Conservation (phyloP, 1,284 basidiomycete genomes). For the Irpex sp. region DNA sequence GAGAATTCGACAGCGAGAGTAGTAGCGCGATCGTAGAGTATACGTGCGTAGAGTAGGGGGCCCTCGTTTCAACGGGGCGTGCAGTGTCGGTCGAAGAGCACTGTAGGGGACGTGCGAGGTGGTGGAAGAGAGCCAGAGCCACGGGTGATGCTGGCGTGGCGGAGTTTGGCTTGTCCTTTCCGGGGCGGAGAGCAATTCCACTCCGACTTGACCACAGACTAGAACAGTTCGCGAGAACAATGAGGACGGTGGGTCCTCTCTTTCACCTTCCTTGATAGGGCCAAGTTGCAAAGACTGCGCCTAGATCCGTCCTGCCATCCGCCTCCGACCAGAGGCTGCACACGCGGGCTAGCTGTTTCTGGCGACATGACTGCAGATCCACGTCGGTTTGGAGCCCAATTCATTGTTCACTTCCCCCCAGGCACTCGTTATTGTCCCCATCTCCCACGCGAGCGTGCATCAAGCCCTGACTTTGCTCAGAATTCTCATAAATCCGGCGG, state of each 20-base stretch:
- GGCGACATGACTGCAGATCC: constrained; percentile 1
- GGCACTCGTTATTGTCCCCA: neutral
- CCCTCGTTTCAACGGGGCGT: constrained; percentile 4
- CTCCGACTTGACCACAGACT: neutral
- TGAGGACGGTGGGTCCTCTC: neutral
- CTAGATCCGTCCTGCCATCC: neutral
- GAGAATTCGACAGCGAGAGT: constrained; percentile 33
- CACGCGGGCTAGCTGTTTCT: neutral
- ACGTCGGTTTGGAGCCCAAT: neutral
- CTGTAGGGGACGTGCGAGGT: constrained; percentile 6
- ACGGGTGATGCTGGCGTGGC: constrained; percentile 5
- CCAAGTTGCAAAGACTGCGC: neutral
- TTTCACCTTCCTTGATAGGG: neutral
- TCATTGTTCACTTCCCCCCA: constrained; percentile 1
- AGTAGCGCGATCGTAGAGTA: constrained; percentile 16
- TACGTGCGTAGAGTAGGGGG: constrained; percentile 14
- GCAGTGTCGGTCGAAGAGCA: neutral
- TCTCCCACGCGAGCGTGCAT: neutral
- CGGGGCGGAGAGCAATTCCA: constrained; percentile 1
- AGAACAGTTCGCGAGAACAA: neutral
- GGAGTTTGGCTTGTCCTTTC: constrained; percentile 6
- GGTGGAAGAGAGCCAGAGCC: constrained; percentile 6
- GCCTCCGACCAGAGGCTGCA: neutral
- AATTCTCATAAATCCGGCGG: neutral
- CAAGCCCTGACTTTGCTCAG: neutral